phyloP scores from a whole-genome alignment of 1,139 yeast genomes.

The Kodamaea anthophila region DNA sequence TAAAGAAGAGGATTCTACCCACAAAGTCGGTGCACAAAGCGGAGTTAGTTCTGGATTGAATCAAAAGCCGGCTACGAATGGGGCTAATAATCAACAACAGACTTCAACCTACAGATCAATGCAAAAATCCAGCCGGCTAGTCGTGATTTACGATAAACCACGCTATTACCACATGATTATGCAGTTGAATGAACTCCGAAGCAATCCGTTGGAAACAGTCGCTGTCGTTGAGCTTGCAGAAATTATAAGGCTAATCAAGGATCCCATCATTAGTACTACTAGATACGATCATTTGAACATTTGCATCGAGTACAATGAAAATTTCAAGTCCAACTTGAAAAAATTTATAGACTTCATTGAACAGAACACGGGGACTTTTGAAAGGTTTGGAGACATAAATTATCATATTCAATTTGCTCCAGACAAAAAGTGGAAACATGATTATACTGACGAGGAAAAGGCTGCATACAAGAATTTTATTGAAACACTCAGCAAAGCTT shows the following conservation, averaged over 20 bases:
- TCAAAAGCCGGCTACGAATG: neutral
- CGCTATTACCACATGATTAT: constrained; percentile 24
- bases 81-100: neutral
- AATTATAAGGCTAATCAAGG: constrained; percentile 11
- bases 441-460: constrained; percentile 22
- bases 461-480: constrained; percentile 23
- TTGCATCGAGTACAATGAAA: constrained; percentile 30
- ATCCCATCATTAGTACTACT: constrained; percentile 8
- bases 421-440: constrained; percentile 28
- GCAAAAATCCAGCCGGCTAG: constrained; percentile 18
- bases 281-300: constrained; percentile 26
- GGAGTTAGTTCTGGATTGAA: no score
- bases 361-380: constrained; percentile 11
- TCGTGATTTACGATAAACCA: constrained; percentile 28
- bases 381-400: constrained; percentile 20
- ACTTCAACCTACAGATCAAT: neutral
- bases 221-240: constrained; percentile 18
- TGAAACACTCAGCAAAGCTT: constrained; percentile 16
- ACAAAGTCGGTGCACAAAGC: no score
- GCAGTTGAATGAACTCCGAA: constrained; percentile 22
- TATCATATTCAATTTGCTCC: constrained; percentile 36
- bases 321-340: constrained; percentile 21
- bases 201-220: constrained; percentile 15
- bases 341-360: constrained; percentile 20
- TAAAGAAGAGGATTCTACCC: neutral